A percentile compares a stretch with the other conserved stretches of the same genome.
These are phyloP conservation scores for Xanthoconium purpureum DNA, from an alignment of 768 basidiomycete genomes.

Conservation along the genomic window DNA sequence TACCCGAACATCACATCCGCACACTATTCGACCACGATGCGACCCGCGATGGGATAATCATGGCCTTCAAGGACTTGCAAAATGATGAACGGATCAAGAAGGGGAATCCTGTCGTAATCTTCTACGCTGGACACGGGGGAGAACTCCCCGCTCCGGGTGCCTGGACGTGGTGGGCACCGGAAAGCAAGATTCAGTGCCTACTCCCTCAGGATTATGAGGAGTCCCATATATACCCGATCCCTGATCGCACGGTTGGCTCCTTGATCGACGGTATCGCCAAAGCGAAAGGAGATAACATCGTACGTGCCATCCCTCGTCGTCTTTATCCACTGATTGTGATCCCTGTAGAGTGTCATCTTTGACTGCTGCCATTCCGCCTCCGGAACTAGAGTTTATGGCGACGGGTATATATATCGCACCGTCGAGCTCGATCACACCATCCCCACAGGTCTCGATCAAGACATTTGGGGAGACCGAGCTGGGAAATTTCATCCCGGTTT, in stretches of 20 bases:
- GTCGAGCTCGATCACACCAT: conserved; percentile 4
- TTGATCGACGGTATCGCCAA: conserved; percentile 38
- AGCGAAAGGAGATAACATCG: conserved; percentile 43
- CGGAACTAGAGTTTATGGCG: conserved; percentile 25
- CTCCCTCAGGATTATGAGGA: conserved; percentile 35
- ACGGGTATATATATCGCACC: conserved; percentile 4
- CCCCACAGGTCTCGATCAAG: conserved; percentile 23
- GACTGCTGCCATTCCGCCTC: conserved; percentile 47
- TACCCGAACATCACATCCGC: conserved; percentile 34
- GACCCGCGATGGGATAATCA: conserved; percentile 35
- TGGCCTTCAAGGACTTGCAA: conserved; percentile 22
- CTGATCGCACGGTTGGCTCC: conserved; percentile 41
- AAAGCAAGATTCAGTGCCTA: conserved; percentile 14
- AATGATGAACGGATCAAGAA: conserved; percentile 24
- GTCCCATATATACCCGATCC: conserved; percentile 32
- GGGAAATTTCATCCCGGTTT: conserved; percentile 17
- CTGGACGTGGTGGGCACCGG: conserved; percentile 20
- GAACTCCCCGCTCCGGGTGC: conserved; percentile 29
- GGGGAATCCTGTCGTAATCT: conserved; percentile 39
- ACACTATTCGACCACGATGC: conserved; percentile 38
- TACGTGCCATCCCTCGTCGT: conserved; percentile 16
- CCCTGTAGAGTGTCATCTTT: conserved; percentile 40
- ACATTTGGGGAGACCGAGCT: conserved; percentile 22
- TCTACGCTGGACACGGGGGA: conserved; percentile 46
- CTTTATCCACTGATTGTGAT: neutral